These are phyloP conservation scores for Ophiostoma novo-ulmi DNA, from an alignment of 2,329 filamentous ascomycete genomes.

Conservation along the genomic window DNA sequence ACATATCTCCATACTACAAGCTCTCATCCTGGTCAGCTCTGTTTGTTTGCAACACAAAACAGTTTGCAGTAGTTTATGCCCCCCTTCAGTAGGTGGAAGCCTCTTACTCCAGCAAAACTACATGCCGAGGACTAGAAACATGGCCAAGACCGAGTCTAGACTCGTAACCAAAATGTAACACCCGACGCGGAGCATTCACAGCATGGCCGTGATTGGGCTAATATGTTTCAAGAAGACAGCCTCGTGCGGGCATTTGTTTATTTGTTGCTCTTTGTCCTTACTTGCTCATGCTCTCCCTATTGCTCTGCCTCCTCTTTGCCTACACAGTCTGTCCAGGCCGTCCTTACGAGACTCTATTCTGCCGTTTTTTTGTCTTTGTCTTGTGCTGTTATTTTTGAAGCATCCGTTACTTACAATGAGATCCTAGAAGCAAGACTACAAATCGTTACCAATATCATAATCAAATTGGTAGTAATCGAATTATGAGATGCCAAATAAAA, in stretches of 20 bases:
- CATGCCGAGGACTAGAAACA: not conserved
- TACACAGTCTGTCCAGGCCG: not conserved
- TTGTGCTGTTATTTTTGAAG: not conserved
- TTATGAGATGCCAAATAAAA: not conserved
- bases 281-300: not conserved
- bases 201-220: not conserved
- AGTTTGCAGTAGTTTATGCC: slow-evolving; percentile 3
- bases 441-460: not conserved
- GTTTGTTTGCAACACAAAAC: slow-evolving; percentile 9
- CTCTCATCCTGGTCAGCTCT: not conserved
- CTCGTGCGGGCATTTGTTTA: slow-evolving; percentile 6
- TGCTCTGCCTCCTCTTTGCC: not conserved
- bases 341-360: not conserved
- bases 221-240: not conserved
- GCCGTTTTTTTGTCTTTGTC: not conserved
- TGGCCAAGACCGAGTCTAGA: not conserved
- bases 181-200: not conserved
- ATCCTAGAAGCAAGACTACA: too few species aligned
- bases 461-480: not conserved
- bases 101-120: not conserved
- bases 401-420: too few species aligned
- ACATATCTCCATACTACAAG: not conserved
- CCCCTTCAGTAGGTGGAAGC: not conserved
- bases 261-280: not conserved
- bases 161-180: not conserved